Evolutionary conservation across 1,139 yeast species (phyloP), one percentile per base, ranked within the genome.

Genomic region (Sugiyamaella paludigena): DNA sequence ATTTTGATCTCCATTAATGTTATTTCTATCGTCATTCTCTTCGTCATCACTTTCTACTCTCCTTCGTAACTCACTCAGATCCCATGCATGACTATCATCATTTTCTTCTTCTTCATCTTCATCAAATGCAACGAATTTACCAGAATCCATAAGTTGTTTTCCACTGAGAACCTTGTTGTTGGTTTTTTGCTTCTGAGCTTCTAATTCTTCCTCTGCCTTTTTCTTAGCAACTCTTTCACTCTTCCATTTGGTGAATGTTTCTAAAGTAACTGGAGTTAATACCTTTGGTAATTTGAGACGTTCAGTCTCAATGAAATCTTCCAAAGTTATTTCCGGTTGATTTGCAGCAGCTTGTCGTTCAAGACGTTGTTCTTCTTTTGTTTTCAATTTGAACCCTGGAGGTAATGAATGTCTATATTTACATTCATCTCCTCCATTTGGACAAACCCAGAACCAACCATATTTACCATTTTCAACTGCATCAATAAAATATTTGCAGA

Each of bases 371-470:
- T 94, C 96, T 68, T 92, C 98, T 71, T 89, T 91, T 41, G 98
- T 92, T 76, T 92, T 94, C 71, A 94, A 79, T 48, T 88, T 95
- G 69, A 89, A 94, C 1, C 98, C 99, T 40, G 94, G 89, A 38
- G 99, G 99, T 61, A 94, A 77, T n/a, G 98, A 85, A 70, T 94
- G 99, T 69, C 80, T 83, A 74, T 94, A 94, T 75, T 85, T 92
- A 79, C 99, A 94, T 50, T 81, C 84, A 58, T 84, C 83, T 56
- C 96, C 97, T 36, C 92, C 92, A 61, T 87, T 87, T 33, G 98
- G 99, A 74, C 99, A 92, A 30, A 80, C 79, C 99, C 98, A 92
- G 71, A 92, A 91, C 98, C 98, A 92, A 61, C 99, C 98, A 66
- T 94, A 92, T 67, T 92, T 91, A 50, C 95, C 94, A 64, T 89